Evolutionary conservation across 257 asterid species (phyloP), one percentile per base, ranked within the genome.

Genomic region (Avicennia marina): DNA sequence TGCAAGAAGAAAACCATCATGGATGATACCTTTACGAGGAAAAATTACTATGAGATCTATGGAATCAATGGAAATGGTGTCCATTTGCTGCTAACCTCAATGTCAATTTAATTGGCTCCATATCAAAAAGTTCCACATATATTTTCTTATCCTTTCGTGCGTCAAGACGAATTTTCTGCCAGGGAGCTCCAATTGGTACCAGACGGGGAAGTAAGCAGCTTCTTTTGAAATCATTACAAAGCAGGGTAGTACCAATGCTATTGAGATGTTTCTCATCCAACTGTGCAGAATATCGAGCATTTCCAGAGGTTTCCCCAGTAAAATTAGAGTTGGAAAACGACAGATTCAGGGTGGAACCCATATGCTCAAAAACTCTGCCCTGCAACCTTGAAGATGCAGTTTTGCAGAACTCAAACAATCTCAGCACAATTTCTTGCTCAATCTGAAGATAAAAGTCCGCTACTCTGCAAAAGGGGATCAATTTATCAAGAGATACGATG

Each of bases 141-240:
- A 86, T 77, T 70, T 91, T 91, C 82, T 83, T 81, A 78, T 85
- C 88, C 76, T 73, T 84, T 42, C 70, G 72, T 11, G 83, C 79
- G 21, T 81, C 78, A 72, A 81, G 83, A 69, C 85, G 86, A 73
- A 91, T 73, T 74, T 85, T 81, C 78, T 91, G 98, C 98, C 98
- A 88, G 29, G 98, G 98, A 65, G 96, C 96, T 78, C 98, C 98
- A 76, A 85, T 82, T 58, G 98, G 98, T 58, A 83, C 74, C 58
- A 88, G 59, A 56, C 66, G 63, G 58, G 90, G 86, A 39, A 79
- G 73, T 74, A 75, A 73, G 50, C 43, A 72, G 71, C 69, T 72
- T 51, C 58, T 56, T 60, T 62, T 67, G 51, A 44, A 39, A 62
- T 71, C 69, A 48, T 80, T 78, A 47, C 53, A 53, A 49, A 60